Evolutionary conservation across 2,329 filamentous ascomycete species (phyloP).

Genomic region (Verticillium dahliae): DNA sequence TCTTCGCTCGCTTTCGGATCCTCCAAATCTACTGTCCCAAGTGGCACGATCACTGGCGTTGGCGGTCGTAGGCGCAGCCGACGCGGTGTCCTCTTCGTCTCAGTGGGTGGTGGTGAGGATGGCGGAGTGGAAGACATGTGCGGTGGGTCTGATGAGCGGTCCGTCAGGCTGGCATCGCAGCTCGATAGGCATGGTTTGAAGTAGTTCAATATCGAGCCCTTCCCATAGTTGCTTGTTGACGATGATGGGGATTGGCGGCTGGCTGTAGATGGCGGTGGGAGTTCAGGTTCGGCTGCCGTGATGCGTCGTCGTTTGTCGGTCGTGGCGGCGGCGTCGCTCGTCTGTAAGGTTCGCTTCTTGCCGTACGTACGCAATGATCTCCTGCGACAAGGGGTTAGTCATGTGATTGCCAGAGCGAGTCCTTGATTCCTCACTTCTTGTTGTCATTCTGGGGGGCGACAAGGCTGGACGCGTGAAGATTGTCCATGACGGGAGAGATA

Average conservation of each 20-base stretch:
- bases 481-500: too few species aligned
- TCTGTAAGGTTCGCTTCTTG: neutral
- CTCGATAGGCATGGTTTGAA: conserved; percentile 25
- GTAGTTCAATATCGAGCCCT: conserved; percentile 32
- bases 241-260: neutral
- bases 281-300: conserved; percentile 13
- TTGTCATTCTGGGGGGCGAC: too few species aligned
- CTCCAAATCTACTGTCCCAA: neutral
- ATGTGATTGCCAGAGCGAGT: too few species aligned
- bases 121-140: conserved; percentile 15
- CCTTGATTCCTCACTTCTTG: too few species aligned
- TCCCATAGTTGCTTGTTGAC: conserved; percentile 13
- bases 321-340: neutral
- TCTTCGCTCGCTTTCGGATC: neutral
- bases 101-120: conserved; percentile 11
- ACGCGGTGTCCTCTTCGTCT: conserved; percentile 8
- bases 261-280: neutral
- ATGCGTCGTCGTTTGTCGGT: conserved; percentile 12
- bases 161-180: conserved; percentile 3
- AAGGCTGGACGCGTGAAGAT: too few species aligned
- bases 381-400: neutral
- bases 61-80: conserved; percentile 9
- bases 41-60: neutral
- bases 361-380: conserved; percentile 1
- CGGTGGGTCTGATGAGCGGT: conserved; percentile 4